Evolutionary conservation across 371 early-diverging fungal genomes (phyloP).

Genomic region (Nematocida displodere): DNA sequence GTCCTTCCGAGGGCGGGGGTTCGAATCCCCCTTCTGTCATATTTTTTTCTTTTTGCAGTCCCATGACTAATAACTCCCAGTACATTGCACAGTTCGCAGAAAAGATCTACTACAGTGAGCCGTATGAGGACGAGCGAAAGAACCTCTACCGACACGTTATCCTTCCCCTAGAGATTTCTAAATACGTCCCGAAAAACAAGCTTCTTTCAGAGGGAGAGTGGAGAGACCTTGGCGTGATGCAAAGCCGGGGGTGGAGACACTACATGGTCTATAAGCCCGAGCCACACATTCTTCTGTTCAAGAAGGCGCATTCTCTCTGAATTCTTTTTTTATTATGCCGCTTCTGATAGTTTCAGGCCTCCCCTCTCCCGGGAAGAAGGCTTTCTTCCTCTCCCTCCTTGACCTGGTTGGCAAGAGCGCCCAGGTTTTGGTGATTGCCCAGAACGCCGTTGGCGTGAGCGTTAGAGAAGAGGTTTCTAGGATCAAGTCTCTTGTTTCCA

Average conservation of each 20-base stretch:
- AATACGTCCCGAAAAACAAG: slow-evolving; percentile 55
- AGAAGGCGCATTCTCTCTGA: slow-evolving; percentile 53
- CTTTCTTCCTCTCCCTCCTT: not conserved
- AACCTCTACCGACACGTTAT: slow-evolving; percentile 69
- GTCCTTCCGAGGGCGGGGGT: slow-evolving; percentile 62
- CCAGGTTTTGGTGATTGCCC: slow-evolving; percentile 14
- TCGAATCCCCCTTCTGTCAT: slow-evolving; percentile 61
- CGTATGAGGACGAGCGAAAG: slow-evolving; percentile 66
- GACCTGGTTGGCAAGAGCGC: not conserved
- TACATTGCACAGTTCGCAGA: slow-evolving; percentile 12
- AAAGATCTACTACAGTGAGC: slow-evolving; percentile 68
- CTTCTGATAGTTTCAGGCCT: slow-evolving; percentile 40
- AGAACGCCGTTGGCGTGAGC: slow-evolving; percentile 13
- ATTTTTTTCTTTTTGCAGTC: slow-evolving; percentile 54
- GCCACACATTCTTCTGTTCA: slow-evolving; percentile 75
- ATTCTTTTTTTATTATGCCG: slow-evolving; percentile 24
- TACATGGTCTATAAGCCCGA: slow-evolving; percentile 77
- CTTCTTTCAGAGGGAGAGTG: slow-evolving; percentile 72
- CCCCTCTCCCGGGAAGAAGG: slow-evolving; percentile 29
- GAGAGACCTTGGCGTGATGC: slow-evolving; percentile 71
- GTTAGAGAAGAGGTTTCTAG: slow-evolving; percentile 16
- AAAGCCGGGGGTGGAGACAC: slow-evolving; percentile 76
- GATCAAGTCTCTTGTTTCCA: slow-evolving; percentile 14
- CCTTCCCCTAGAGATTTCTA: slow-evolving; percentile 68
- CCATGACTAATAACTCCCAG: not conserved